These are phyloP conservation scores for Dendrobium nobile DNA, from an alignment of 106 monocot species.

Conservation along the genomic window DNA sequence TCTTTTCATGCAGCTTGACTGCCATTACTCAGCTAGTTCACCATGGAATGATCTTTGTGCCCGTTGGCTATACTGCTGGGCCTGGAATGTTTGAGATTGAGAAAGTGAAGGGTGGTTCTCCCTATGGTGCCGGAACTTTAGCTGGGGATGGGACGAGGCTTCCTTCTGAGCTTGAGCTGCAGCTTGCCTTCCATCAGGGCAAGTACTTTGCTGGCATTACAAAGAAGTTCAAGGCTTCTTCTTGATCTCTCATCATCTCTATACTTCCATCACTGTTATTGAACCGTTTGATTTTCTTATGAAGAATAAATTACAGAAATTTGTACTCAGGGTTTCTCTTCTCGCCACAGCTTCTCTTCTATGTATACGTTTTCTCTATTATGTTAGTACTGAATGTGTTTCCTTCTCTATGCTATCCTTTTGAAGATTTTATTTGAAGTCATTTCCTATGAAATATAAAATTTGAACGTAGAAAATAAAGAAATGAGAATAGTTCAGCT, in stretches of 20 bases:
- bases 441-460: too few species aligned
- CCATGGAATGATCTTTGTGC: conserved; percentile 91
- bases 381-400: too few species aligned
- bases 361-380: too few species aligned
- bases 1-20: conserved; percentile 44
- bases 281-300: neutral
- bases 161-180: conserved; percentile 57
- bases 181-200: conserved; percentile 71
- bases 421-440: too few species aligned
- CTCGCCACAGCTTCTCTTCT: too few species aligned
- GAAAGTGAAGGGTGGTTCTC: conserved; percentile 58
- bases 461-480: too few species aligned
- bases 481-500: too few species aligned
- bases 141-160: conserved; percentile 68
- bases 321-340: neutral
- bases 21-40: conserved; percentile 70
- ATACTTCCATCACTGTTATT: neutral
- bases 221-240: neutral
- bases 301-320: neutral
- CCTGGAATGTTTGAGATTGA: conserved; percentile 87
- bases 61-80: conserved; percentile 78
- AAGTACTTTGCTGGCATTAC: conserved; percentile 46
- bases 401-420: too few species aligned
- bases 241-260: neutral
- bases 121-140: conserved; percentile 74